phyloP scores from a whole-genome alignment of 768 basidiomycete species.

The Lactifluus echinatus region DNA sequence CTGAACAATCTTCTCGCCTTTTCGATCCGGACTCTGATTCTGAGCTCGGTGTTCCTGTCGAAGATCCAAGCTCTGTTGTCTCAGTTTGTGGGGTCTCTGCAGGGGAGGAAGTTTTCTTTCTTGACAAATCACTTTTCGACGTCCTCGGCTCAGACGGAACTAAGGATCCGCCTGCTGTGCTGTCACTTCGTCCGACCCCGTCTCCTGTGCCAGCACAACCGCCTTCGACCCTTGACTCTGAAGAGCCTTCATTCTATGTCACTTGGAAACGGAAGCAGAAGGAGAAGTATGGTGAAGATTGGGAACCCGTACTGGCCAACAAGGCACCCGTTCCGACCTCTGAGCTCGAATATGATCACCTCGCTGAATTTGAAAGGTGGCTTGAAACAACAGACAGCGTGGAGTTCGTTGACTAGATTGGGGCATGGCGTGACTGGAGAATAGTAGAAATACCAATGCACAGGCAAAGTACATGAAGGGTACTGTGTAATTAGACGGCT shows the following conservation, averaged over 20 bases:
- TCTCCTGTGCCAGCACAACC: not conserved
- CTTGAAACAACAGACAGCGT: slow-evolving; percentile 15
- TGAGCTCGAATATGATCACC: slow-evolving; percentile 34
- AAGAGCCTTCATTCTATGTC: slow-evolving; percentile 14
- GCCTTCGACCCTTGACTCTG: not conserved
- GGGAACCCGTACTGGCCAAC: not conserved
- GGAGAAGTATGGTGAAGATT: slow-evolving; percentile 6
- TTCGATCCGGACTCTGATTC: not conserved
- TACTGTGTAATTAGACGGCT: not conserved
- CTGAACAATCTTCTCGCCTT: not conserved
- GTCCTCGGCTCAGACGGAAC: slow-evolving; percentile 13
- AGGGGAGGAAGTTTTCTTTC: slow-evolving; percentile 23
- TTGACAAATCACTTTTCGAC: slow-evolving; percentile 30
- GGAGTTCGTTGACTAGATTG: slow-evolving; percentile 6
- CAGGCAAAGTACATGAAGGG: not conserved
- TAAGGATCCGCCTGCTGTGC: not conserved
- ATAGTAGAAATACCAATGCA: too few species aligned
- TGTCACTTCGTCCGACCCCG: not conserved
- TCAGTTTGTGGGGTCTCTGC: not conserved
- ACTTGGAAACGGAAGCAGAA: slow-evolving; percentile 9
- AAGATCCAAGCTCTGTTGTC: not conserved
- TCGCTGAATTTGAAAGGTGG: slow-evolving; percentile 49
- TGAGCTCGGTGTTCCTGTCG: not conserved
- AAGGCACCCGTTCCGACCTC: not conserved
- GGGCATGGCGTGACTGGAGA: not conserved